Conservation (phyloP, 1,139 yeast species). For the Saccharomyces pastorianus region DNA sequence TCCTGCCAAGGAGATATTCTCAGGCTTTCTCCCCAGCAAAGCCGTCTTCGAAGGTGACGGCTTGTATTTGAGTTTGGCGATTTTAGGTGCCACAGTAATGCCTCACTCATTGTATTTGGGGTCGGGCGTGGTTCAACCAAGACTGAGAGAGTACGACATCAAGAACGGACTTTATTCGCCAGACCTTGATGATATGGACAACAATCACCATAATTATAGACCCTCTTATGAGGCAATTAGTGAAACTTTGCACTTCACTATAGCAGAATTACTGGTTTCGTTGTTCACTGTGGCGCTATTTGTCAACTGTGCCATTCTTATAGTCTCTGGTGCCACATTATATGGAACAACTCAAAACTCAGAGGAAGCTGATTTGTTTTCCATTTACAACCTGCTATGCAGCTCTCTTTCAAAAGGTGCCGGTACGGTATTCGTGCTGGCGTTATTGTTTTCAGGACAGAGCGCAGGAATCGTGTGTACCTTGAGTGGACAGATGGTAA, state of each 20-base stretch:
- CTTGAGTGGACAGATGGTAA: conserved; percentile 71
- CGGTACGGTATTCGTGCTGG: conserved; percentile 65
- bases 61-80: conserved; percentile 59
- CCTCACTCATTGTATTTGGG: conserved; percentile 73
- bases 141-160: conserved; percentile 57
- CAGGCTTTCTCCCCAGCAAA: conserved; percentile 55
- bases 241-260: conserved; percentile 57
- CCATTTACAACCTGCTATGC: conserved; percentile 61
- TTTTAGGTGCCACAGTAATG: conserved; percentile 78
- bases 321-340: conserved; percentile 66
- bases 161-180: conserved; percentile 39
- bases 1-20: conserved; percentile 33
- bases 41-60: conserved; percentile 53
- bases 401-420: conserved; percentile 58
- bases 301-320: conserved; percentile 65
- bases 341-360: conserved; percentile 52
- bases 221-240: conserved; percentile 63
- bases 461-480: conserved; percentile 80
- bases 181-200: conserved; percentile 25
- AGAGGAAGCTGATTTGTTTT: conserved; percentile 59
- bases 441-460: conserved; percentile 68
- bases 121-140: conserved; percentile 69
- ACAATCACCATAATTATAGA: conserved; percentile 38
- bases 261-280: conserved; percentile 56
- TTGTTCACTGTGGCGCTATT: conserved; percentile 65